phyloP scores from a whole-genome alignment of 2,329 filamentous ascomycete genomes.

The Paracamarosporium sp. region DNA sequence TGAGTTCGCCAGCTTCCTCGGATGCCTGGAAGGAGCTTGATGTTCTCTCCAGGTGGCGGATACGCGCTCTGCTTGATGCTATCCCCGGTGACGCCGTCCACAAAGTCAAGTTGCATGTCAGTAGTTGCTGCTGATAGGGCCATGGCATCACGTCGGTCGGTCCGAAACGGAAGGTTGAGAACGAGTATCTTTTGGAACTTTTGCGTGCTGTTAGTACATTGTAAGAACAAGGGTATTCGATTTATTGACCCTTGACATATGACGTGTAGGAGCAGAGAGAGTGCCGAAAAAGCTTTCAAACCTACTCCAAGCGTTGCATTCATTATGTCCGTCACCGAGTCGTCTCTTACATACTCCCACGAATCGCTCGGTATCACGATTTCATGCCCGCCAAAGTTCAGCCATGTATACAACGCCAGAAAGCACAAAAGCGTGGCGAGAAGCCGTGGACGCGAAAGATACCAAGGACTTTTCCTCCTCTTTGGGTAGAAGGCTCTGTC shows the following conservation, averaged over 20 bases:
- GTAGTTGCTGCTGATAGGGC: slow-evolving; percentile 56
- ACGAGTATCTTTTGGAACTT: slow-evolving; percentile 64
- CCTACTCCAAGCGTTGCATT: slow-evolving; percentile 38
- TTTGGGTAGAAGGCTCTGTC: slow-evolving; percentile 24
- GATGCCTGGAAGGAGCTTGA: slow-evolving; percentile 33
- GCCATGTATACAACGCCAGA: slow-evolving; percentile 26
- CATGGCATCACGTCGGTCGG: slow-evolving; percentile 61
- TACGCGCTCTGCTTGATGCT: slow-evolving; percentile 36
- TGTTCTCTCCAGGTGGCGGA: slow-evolving; percentile 36
- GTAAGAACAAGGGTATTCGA: slow-evolving; percentile 59
- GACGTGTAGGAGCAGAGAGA: slow-evolving; percentile 49
- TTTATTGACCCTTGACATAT: slow-evolving; percentile 56
- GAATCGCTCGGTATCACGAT: slow-evolving; percentile 30
- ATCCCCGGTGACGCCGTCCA: slow-evolving; percentile 55
- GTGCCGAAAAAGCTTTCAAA: slow-evolving; percentile 1
- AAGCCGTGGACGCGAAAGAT: slow-evolving; percentile 26
- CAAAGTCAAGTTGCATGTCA: slow-evolving; percentile 56
- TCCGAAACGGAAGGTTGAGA: slow-evolving; percentile 59
- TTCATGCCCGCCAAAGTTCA: slow-evolving; percentile 19
- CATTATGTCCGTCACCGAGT: slow-evolving; percentile 29
- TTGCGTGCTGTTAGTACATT: slow-evolving; percentile 41
- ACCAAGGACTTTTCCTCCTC: slow-evolving; percentile 25
- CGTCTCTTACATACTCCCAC: slow-evolving; percentile 29
- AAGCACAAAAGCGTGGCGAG: slow-evolving; percentile 33
- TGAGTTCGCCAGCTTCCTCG: slow-evolving; percentile 41